Evolutionary conservation across 1,284 basidiomycete species (phyloP).

Genomic region (Mycena citricolor): DNA sequence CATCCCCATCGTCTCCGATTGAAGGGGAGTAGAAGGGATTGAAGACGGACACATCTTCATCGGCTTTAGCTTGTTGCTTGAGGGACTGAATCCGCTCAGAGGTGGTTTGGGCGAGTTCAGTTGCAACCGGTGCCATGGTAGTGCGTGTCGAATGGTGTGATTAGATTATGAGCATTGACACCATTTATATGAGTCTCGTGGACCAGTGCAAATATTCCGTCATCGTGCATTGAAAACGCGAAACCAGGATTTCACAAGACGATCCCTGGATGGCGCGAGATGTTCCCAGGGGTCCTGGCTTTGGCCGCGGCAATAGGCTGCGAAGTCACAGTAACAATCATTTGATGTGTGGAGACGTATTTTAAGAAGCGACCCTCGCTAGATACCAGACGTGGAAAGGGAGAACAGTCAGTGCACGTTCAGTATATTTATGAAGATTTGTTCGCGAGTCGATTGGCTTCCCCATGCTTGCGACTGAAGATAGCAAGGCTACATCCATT

Average conservation of each 20-base stretch:
- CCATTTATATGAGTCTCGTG: neutral
- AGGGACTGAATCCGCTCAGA: conserved; percentile 13
- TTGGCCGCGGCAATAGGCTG: no score
- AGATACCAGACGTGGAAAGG: no score
- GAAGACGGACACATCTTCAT: conserved; percentile 31
- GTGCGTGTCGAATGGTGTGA: neutral
- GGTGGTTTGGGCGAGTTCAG: conserved; percentile 23
- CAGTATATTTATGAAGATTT: no score
- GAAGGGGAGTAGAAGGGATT: conserved; percentile 72
- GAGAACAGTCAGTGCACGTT: no score
- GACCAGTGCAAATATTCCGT: conserved; percentile 14
- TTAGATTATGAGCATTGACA: neutral
- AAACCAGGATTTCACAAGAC: conserved; percentile 4
- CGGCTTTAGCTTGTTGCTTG: conserved; percentile 7
- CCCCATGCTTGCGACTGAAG: no score
- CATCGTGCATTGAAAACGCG: neutral
- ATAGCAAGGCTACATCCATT: no score
- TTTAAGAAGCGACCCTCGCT: no score
- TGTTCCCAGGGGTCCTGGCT: conserved; percentile 15
- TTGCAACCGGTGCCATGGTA: conserved; percentile 48
- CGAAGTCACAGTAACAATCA: no score
- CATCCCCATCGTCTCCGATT: conserved; percentile 48
- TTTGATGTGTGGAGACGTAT: no score
- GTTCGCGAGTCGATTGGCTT: no score
- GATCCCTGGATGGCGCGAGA: conserved; percentile 16